Evolutionary conservation across 176 grass and related monocot species (phyloP).

Genomic region (bread wheat (Triticum aestivum)): IWGSC_CS_RefSeq_v2.1 NC_057806.1:320763389-320763888

Average conservation of each 20-base stretch:
- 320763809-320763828: background rate
- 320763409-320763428: constrained; percentile 57
- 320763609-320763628: constrained; percentile 67
- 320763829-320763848: background rate
- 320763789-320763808: background rate
- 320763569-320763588: background rate
- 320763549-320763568: background rate
- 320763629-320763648: constrained; percentile 49
- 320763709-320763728: constrained; percentile 7
- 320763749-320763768: constrained; percentile 60
- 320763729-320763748: constrained; percentile 39
- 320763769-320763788: constrained; percentile 24
- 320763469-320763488: constrained; percentile 41
- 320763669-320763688: background rate
- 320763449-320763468: constrained; percentile 71
- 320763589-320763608: constrained; percentile 43
- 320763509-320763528: constrained; percentile 41
- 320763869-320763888: constrained; percentile 11
- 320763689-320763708: background rate
- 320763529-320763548: background rate
- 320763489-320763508: constrained; percentile 57
- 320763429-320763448: constrained; percentile 50
- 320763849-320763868: background rate
- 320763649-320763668: constrained; percentile 45
- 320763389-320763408: constrained; percentile 56